phyloP scores from a whole-genome alignment of 345 rosid genomes.

The Melastoma malabathricum region DNA sequence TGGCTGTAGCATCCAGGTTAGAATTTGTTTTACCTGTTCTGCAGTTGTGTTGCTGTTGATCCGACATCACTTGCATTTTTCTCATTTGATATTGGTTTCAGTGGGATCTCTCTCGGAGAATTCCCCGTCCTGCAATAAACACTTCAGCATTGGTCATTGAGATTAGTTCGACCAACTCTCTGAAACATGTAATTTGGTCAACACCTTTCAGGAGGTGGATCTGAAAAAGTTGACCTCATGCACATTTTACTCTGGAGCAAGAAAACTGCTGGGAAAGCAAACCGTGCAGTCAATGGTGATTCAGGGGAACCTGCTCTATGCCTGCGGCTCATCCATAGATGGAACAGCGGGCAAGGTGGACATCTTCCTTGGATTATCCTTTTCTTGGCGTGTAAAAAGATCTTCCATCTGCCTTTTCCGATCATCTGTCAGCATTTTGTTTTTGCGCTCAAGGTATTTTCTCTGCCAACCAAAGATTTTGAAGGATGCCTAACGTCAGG shows the following conservation, averaged over 20 bases:
- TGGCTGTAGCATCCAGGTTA: conserved; percentile 47
- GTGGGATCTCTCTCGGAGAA: no score
- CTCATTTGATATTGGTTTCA: no score
- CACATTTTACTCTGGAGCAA: conserved; percentile 36
- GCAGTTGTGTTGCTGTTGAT: not conserved
- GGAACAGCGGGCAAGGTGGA: conserved; percentile 48
- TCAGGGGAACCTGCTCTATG: conserved; percentile 25
- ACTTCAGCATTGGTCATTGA: not conserved
- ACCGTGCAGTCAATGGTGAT: conserved; percentile 23
- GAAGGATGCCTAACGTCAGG: conserved; percentile 24
- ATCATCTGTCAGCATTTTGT: not conserved
- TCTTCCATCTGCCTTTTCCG: not conserved
- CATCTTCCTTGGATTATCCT: not conserved
- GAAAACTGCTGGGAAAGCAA: conserved; percentile 45
- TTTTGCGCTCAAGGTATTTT: conserved; percentile 27
- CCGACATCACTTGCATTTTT: no score
- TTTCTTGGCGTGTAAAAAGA: not conserved
- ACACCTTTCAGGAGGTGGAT: conserved; percentile 30
- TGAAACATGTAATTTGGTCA: not conserved
- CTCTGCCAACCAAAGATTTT: conserved; percentile 16
- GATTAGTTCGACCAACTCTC: not conserved
- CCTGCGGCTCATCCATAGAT: conserved; percentile 38
- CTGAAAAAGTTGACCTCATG: conserved; percentile 19
- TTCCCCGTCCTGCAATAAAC: not conserved
- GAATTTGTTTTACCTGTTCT: not conserved